Conservation (phyloP, 352 stramenopile genomes). For the Blastocystis sp. region DNA sequence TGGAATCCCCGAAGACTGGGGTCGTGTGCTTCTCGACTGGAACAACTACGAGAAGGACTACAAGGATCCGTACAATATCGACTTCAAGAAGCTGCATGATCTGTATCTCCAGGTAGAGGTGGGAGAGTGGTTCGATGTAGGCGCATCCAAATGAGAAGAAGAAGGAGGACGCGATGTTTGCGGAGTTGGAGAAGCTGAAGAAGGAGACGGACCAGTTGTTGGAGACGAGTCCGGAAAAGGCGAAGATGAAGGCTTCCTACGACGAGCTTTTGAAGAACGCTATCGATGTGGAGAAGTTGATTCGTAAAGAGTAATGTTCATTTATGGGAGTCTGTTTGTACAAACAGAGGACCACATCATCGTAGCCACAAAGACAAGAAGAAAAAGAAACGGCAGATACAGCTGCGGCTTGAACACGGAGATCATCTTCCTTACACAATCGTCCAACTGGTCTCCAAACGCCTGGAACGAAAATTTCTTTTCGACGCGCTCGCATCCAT, state of each 20-base stretch:
- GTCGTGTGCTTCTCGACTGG: slow-evolving; percentile 46
- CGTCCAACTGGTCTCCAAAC: slow-evolving; percentile 41
- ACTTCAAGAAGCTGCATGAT: slow-evolving; percentile 53
- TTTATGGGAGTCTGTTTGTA: slow-evolving; percentile 14
- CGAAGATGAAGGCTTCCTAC: not conserved
- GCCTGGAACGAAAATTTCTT: slow-evolving; percentile 20
- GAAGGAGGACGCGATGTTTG: slow-evolving; percentile 30
- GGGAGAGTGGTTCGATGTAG: not conserved
- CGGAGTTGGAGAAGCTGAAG: slow-evolving; percentile 19
- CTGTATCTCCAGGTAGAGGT: slow-evolving; percentile 38
- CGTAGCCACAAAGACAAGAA: not conserved
- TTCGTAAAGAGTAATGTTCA: slow-evolving; percentile 37
- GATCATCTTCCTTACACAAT: not conserved
- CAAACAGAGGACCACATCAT: slow-evolving; percentile 24
- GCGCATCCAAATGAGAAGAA: slow-evolving; percentile 37
- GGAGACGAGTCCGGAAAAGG: not conserved
- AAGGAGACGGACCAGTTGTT: not conserved
- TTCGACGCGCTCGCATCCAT: not conserved
- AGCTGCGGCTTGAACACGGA: not conserved
- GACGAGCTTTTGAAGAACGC: slow-evolving; percentile 20
- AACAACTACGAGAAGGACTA: slow-evolving; percentile 56
- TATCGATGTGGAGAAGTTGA: slow-evolving; percentile 39
- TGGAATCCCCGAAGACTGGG: slow-evolving; percentile 54
- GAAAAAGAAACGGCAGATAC: slow-evolving; percentile 9
- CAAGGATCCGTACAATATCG: slow-evolving; percentile 43